A percentile compares a stretch with the other conserved stretches of the same genome.
These are phyloP conservation scores for Schwanniomyces yamadae DNA, from an alignment of 805 yeast genomes.

Conservation along the genomic window DNA sequence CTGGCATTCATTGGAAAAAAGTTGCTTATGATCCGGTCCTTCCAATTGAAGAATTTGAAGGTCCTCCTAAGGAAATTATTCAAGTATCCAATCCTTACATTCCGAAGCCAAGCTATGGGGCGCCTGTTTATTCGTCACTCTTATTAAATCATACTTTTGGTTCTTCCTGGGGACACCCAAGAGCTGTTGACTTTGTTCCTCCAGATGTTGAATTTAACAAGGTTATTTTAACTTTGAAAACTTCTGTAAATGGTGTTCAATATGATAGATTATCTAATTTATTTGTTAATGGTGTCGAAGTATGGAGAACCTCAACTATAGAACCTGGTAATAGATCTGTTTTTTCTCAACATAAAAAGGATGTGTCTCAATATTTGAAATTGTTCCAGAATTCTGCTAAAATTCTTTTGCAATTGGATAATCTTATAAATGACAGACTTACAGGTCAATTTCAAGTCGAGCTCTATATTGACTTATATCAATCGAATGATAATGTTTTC, in stretches of 20 bases:
- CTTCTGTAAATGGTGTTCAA: slow-evolving; percentile 57
- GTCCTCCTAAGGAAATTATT: slow-evolving; percentile 20
- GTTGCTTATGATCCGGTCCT: no score
- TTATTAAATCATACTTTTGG: slow-evolving; percentile 53
- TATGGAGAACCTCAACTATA: slow-evolving; percentile 82
- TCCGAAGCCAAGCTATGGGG: slow-evolving; percentile 21
- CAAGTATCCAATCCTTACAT: slow-evolving; percentile 26
- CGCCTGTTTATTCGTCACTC: slow-evolving; percentile 39
- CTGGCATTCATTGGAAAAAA: no score
- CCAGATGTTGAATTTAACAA: slow-evolving; percentile 49
- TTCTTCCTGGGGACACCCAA: slow-evolving; percentile 60
- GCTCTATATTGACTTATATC: slow-evolving; percentile 52
- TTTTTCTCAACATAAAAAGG: slow-evolving; percentile 56
- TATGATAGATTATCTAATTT: slow-evolving; percentile 66
- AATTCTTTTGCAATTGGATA: slow-evolving; percentile 63
- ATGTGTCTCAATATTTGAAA: slow-evolving; percentile 54
- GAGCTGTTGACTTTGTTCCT: slow-evolving; percentile 37
- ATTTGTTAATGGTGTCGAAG: slow-evolving; percentile 57
- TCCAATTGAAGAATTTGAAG: no score
- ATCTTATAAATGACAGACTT: slow-evolving; percentile 50
- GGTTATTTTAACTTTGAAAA: slow-evolving; percentile 53
- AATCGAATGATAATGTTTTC: slow-evolving; percentile 1
- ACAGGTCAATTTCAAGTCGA: slow-evolving; percentile 61
- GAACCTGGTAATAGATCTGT: slow-evolving; percentile 52
- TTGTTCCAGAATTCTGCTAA: slow-evolving; percentile 48